Percentiles rank a stretch among this genome's conserved stretches.
Conservation (phyloP, 495 filamentous ascomycete genomes). For the Podospora pseudopauciseta region DNA sequence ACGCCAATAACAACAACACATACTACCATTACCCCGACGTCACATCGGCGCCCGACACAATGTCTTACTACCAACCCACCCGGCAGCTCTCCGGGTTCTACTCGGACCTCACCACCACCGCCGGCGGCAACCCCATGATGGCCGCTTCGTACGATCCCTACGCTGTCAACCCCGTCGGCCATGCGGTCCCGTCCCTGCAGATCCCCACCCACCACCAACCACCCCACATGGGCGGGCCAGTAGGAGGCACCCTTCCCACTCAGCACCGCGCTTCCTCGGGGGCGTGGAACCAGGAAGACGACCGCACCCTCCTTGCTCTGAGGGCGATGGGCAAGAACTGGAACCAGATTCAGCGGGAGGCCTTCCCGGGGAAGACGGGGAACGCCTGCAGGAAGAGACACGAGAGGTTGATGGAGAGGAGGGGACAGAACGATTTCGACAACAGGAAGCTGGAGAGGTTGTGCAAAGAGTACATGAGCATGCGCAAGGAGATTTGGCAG, state of each 20-base stretch:
- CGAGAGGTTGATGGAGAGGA: constrained; percentile 67
- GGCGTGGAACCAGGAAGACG: constrained; percentile 62
- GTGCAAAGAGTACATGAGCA: constrained; percentile 62
- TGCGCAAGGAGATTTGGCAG: constrained; percentile 70
- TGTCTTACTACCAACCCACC: constrained; percentile 32
- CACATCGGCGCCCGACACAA: constrained; percentile 23
- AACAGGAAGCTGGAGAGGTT: constrained; percentile 60
- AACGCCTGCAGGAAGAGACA: constrained; percentile 79
- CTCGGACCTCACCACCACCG: constrained; percentile 26
- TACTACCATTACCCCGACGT: constrained; percentile 31
- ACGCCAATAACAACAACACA: not conserved
- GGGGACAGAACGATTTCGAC: constrained; percentile 65
- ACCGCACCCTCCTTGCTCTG: constrained; percentile 58
- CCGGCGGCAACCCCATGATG: constrained; percentile 27
- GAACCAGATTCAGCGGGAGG: constrained; percentile 62
- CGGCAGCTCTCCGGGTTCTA: constrained; percentile 30
- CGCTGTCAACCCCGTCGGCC: constrained; percentile 22
- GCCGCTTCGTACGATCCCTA: constrained; percentile 37
- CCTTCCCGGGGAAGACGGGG: constrained; percentile 68
- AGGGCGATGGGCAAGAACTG: constrained; percentile 66
- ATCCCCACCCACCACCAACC: constrained; percentile 23
- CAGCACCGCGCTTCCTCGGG: constrained; percentile 51
- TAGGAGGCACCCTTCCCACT: constrained; percentile 30
- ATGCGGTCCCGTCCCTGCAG: constrained; percentile 33
- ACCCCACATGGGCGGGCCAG: constrained; percentile 32